phyloP scores from a whole-genome alignment of 352 stramenopile species.

The Phytophthora idaei region DNA sequence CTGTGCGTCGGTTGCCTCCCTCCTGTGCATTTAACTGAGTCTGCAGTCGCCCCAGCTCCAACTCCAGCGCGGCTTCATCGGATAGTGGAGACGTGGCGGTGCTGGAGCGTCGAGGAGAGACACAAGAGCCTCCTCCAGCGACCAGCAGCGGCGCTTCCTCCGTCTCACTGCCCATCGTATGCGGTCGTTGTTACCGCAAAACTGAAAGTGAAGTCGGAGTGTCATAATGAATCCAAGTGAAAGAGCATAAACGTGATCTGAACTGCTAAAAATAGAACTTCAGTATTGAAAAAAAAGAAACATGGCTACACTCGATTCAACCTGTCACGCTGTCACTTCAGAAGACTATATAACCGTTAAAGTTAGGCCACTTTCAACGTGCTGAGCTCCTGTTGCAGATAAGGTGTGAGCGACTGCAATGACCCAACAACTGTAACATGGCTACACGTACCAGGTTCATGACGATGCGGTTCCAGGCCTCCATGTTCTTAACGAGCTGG shows the following conservation, averaged over 20 bases:
- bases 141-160: constrained; percentile 31
- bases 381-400: constrained; percentile 37
- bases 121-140: constrained; percentile 6
- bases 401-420: constrained; percentile 8
- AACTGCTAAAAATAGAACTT: constrained; percentile 30
- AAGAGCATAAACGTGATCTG: neutral
- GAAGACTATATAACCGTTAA: neutral
- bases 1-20: neutral
- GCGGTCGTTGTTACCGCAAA: neutral
- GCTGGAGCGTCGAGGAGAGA: constrained; percentile 4
- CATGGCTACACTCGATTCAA: constrained; percentile 21
- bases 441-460: constrained; percentile 64
- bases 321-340: constrained; percentile 5
- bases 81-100: neutral
- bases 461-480: constrained; percentile 86
- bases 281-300: constrained; percentile 7
- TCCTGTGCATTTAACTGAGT: neutral
- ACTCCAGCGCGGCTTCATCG: constrained; percentile 13
- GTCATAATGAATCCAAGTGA: constrained; percentile 13
- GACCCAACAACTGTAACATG: neutral
- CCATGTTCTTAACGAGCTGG: constrained; percentile 85
- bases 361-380: constrained; percentile 28
- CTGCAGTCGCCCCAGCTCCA: constrained; percentile 21
- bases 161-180: constrained; percentile 15
- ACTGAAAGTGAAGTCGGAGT: constrained; percentile 6